These are phyloP conservation scores for Exophiala aquamarina DNA, from an alignment of 2,329 filamentous ascomycete species.

Conservation along the genomic window DNA sequence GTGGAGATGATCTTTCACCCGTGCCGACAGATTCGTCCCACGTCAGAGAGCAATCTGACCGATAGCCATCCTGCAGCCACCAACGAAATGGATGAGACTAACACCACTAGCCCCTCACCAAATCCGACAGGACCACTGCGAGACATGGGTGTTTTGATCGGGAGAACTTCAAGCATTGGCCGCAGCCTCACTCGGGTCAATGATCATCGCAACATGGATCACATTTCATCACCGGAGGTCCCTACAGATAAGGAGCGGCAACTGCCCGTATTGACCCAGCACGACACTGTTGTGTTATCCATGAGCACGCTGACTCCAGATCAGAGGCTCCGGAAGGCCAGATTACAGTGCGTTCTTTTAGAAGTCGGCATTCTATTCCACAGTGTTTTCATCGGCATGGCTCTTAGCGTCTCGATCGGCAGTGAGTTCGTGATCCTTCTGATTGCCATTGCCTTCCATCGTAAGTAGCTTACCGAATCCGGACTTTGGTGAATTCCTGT, in stretches of 20 bases:
- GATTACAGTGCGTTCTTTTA: slow-evolving; percentile 74
- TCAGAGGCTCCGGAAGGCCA: slow-evolving; percentile 85
- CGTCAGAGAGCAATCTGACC: too few relatives aligned
- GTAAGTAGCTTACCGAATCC: neutral
- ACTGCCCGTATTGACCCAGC: neutral
- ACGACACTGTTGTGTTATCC: slow-evolving; percentile 35
- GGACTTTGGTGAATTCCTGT: too few relatives aligned
- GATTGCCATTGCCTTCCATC: slow-evolving; percentile 76
- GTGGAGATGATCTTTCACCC: slow-evolving; percentile 77
- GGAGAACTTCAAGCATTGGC: neutral
- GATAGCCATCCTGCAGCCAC: too few relatives aligned
- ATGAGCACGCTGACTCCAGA: slow-evolving; percentile 79
- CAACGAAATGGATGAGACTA: neutral
- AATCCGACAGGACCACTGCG: neutral
- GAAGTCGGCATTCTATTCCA: slow-evolving; percentile 83
- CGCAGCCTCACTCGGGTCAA: neutral
- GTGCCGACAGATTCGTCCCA: slow-evolving; percentile 1
- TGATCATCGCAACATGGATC: neutral
- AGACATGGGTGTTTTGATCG: neutral
- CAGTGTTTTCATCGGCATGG: slow-evolving; percentile 83
- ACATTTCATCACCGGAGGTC: slow-evolving; percentile 45
- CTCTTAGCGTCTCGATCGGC: slow-evolving; percentile 74
- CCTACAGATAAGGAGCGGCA: neutral
- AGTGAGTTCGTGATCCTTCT: slow-evolving; percentile 76
- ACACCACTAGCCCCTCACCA: neutral